Percentiles rank a stretch among this genome's conserved stretches.
Conservation (phyloP, 345 rosid species). For the Adansonia digitata region DNA sequence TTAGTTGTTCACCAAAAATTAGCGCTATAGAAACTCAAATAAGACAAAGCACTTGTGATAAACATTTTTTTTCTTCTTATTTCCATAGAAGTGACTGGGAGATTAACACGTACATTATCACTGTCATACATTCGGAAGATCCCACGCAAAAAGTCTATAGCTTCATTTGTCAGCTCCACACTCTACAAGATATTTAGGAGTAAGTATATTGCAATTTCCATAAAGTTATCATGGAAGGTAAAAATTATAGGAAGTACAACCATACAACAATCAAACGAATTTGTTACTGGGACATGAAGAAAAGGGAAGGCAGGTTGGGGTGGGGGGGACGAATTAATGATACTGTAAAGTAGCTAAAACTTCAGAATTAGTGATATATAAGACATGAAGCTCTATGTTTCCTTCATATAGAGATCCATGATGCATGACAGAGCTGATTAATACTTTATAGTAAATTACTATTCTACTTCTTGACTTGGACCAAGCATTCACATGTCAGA, state of each 20-base stretch:
- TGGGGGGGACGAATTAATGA: not conserved
- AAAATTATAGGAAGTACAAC: not conserved
- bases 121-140: conserved; percentile 60
- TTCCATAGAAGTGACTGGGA: not conserved
- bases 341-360: conserved; percentile 7
- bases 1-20: not conserved
- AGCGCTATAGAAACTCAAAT: not conserved
- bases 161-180: conserved; percentile 62
- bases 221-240: not conserved
- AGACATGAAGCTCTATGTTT: conserved; percentile 4
- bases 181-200: conserved; percentile 39
- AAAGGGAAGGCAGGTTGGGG: not conserved
- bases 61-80: not conserved
- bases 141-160: conserved; percentile 56
- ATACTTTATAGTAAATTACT: not conserved
- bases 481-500: not conserved
- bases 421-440: not conserved
- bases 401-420: not conserved
- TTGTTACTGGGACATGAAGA: not conserved
- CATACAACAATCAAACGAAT: not conserved
- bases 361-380: not conserved
- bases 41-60: not conserved
- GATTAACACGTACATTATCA: conserved; percentile 50
- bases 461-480: not conserved
- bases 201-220: not conserved